phyloP scores from a whole-genome alignment of 768 basidiomycete species.

The Pulveroboletus ravenelii region DNA sequence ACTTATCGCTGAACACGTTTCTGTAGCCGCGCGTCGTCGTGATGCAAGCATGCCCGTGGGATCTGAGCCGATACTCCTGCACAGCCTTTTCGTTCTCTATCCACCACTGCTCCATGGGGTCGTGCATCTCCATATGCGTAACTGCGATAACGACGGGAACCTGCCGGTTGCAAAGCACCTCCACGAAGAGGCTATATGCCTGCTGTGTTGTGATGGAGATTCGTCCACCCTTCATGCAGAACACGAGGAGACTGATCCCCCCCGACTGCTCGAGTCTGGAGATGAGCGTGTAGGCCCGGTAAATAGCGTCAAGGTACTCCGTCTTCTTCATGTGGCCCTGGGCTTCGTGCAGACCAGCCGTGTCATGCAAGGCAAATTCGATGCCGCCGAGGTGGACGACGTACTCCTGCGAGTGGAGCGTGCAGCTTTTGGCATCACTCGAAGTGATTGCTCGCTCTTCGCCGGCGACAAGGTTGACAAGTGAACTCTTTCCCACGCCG shows the following conservation, averaged over 20 bases:
- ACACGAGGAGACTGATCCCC: slow-evolving; percentile 27
- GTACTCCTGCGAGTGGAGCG: slow-evolving; percentile 28
- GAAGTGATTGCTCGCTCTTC: slow-evolving; percentile 25
- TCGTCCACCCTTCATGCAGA: slow-evolving; percentile 28
- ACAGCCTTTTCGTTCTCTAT: slow-evolving; percentile 31
- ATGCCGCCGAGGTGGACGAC: slow-evolving; percentile 12
- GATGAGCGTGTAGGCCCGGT: slow-evolving; percentile 33
- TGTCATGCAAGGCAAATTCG: slow-evolving; percentile 23
- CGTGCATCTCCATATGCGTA: slow-evolving; percentile 32
- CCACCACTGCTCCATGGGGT: slow-evolving; percentile 40
- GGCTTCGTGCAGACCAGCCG: slow-evolving; percentile 28
- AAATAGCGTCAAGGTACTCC: slow-evolving; percentile 25
- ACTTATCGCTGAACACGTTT: slow-evolving; percentile 26
- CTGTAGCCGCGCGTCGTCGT: slow-evolving; percentile 30
- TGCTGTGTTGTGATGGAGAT: slow-evolving; percentile 23
- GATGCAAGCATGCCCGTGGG: slow-evolving; percentile 37
- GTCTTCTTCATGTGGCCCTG: slow-evolving; percentile 18
- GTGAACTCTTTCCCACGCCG: slow-evolving; percentile 36
- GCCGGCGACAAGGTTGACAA: slow-evolving; percentile 37
- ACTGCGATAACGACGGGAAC: slow-evolving; percentile 32
- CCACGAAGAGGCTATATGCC: slow-evolving; percentile 32
- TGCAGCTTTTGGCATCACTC: slow-evolving; percentile 32
- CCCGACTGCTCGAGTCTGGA: slow-evolving; percentile 23
- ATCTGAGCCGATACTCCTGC: slow-evolving; percentile 30
- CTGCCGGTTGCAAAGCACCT: slow-evolving; percentile 35